These are phyloP conservation scores for Penicillium sumatraense DNA, from an alignment of 2,329 filamentous ascomycete species.

Conservation along the genomic window DNA sequence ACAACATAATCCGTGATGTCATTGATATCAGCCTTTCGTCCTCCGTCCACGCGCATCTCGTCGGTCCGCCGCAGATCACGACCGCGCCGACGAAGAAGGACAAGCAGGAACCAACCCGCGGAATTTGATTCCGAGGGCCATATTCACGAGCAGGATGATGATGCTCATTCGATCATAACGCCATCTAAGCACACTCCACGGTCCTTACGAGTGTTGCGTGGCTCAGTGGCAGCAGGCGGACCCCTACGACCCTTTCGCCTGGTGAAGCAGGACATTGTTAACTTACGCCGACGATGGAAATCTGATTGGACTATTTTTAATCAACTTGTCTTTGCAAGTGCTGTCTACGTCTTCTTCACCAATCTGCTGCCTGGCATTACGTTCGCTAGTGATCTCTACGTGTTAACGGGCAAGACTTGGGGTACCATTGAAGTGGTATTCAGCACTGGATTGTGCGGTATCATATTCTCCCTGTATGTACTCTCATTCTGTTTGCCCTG, in stretches of 20 bases:
- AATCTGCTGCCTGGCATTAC: constrained; percentile 70
- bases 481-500: not conserved
- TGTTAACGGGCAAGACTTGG: constrained; percentile 66
- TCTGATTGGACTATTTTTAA: constrained; percentile 66
- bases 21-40: constrained; percentile 40
- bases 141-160: constrained; percentile 33
- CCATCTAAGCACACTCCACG: constrained; percentile 44
- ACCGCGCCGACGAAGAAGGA: constrained; percentile 24
- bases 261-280: constrained; percentile 54
- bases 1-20: constrained; percentile 21
- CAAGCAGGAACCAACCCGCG: constrained; percentile 8
- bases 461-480: constrained; percentile 63
- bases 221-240: constrained; percentile 43
- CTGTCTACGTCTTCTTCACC: constrained; percentile 70
- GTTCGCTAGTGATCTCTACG: constrained; percentile 68
- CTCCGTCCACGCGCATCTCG: constrained; percentile 34
- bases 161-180: constrained; percentile 43
- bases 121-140: constrained; percentile 20
- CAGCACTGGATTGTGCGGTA: constrained; percentile 66
- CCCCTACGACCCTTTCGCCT: constrained; percentile 59
- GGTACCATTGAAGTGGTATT: constrained; percentile 71
- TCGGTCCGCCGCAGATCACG: constrained; percentile 31
- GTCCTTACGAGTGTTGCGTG: constrained; percentile 33
- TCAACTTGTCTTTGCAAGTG: constrained; percentile 66
- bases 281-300: constrained; percentile 52